Base-by-base conservation (phyloP, 441 rosid genomes). In the Pelargonium australe region DNA sequence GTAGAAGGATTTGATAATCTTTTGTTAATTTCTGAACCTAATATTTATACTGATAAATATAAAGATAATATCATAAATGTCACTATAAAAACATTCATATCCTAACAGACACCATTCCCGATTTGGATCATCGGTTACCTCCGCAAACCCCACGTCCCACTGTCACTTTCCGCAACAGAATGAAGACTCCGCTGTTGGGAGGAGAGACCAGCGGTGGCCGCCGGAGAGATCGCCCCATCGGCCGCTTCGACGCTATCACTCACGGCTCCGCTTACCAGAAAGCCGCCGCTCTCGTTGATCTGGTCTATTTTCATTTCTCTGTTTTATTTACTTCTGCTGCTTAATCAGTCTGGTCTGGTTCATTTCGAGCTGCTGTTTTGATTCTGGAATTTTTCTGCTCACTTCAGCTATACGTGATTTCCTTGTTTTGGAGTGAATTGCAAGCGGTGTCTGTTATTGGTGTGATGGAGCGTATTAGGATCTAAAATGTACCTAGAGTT, bases 261-360 rank as follows among this genome's bases (percentile, higher is more conserved):
- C 76, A 76, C 64, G 98, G 98, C 75, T 83, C 97, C 49, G 76
- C 80, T 70, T 89, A 73, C 72, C 96, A 95, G 80, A 87, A 84
- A 69, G 98, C 98, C 17, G 99, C 99, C 63, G 97, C 99, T 3
- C 91, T 95, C 65, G 98, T 92, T 76, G 99, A 95, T 85, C 94
- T 95, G 87, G 99, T 94, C 28, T 64, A 40, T 67, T n/a, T 10
- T 12, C 14, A 14, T 9, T 45, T 44, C 49, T 34, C 23, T 19
- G 20, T 31, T 2, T 68, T 25, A 10, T 4, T 2, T 23, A 6
- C 62, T 3, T 9, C 40, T 58, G 44, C 58, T 44, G 13, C 44
- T 4, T 3, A 44, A 23, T 28, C 31, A 10, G 3, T 51, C 4
- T 2, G 0, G 23, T 64, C 6, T 5, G 13, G 49, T 9, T 43